Percentiles rank a stretch among this genome's conserved stretches.
These are phyloP conservation scores for Salicornia ramosissima DNA, from an alignment of 148 eudicot species.

Conservation along the genomic window DNA sequence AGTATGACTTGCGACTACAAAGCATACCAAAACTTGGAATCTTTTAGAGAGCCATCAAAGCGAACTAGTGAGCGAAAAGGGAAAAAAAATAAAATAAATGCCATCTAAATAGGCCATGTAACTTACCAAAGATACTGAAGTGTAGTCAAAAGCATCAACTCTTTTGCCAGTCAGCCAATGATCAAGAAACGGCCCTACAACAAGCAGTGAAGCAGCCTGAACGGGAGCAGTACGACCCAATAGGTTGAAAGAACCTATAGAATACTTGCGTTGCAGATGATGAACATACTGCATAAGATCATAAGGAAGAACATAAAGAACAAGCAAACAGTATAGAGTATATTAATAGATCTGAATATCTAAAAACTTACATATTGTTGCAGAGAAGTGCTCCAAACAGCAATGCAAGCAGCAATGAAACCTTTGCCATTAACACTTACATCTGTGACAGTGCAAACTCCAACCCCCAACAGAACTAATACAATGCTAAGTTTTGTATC, in stretches of 20 bases:
- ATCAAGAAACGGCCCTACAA: conserved; percentile 45
- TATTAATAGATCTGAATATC: background rate
- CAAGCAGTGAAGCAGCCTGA: conserved; percentile 43
- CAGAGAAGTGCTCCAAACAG: conserved; percentile 73
- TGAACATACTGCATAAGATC: conserved; percentile 40
- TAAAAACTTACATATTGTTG: conserved; percentile 70
- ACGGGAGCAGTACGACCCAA: conserved; percentile 47
- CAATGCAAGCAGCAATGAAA: conserved; percentile 59
- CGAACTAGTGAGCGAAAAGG: no score
- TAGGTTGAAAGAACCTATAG: conserved; percentile 41
- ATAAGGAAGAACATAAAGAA: background rate
- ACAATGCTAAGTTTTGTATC: conserved; percentile 66
- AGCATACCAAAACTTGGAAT: background rate
- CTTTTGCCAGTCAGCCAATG: conserved; percentile 35
- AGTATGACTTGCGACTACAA: background rate
- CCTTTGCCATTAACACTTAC: conserved; percentile 65
- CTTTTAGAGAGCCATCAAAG: background rate
- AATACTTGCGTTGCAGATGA: conserved; percentile 45
- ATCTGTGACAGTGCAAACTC: conserved; percentile 68
- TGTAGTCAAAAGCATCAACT: conserved; percentile 34
- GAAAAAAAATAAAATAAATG: background rate
- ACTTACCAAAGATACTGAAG: conserved; percentile 35
- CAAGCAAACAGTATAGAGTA: background rate
- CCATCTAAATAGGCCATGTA: background rate
- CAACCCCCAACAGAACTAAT: conserved; percentile 62